These are phyloP conservation scores for Pleurotus giganteus DNA, from an alignment of 768 basidiomycete species.

Conservation along the genomic window DNA sequence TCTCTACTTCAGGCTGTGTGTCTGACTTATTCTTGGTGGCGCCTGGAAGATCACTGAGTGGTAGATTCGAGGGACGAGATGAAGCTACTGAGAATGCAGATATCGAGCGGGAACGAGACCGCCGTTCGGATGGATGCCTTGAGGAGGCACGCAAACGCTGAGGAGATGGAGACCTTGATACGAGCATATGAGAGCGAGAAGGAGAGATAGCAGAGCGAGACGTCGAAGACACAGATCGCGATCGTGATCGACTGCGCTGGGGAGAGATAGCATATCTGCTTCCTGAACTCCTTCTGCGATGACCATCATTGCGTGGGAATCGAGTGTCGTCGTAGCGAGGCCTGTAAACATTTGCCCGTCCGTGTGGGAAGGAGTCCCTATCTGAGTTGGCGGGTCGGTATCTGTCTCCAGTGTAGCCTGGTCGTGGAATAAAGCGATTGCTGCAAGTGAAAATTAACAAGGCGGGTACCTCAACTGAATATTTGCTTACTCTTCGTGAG, in stretches of 20 bases:
- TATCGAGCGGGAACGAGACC: conserved; percentile 33
- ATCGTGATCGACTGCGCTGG: conserved; percentile 17
- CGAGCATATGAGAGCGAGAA: conserved; percentile 27
- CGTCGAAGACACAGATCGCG: conserved; percentile 12
- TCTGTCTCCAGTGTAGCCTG: conserved; percentile 37
- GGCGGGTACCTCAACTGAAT: not conserved
- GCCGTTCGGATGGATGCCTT: conserved; percentile 16
- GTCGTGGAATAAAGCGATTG: conserved; percentile 13
- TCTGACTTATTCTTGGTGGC: conserved; percentile 4
- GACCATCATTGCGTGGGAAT: conserved; percentile 18
- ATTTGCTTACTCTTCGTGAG: conserved; percentile 37
- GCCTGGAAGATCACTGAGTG: conserved; percentile 11
- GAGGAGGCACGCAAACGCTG: conserved; percentile 17
- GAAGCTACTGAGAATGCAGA: conserved; percentile 63
- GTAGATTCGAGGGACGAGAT: conserved; percentile 26
- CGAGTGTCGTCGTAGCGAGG: conserved; percentile 40
- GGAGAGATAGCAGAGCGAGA: conserved; percentile 22
- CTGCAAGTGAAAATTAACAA: not conserved
- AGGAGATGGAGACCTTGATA: conserved; percentile 23
- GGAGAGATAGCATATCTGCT: conserved; percentile 21
- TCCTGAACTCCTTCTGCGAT: conserved; percentile 22
- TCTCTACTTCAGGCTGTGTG: not conserved
- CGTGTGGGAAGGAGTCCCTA: conserved; percentile 36
- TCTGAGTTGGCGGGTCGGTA: conserved; percentile 46
- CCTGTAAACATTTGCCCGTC: conserved; percentile 47